Conservation (phyloP, 345 rosid species). For the Pugionium dolabratum region DNA sequence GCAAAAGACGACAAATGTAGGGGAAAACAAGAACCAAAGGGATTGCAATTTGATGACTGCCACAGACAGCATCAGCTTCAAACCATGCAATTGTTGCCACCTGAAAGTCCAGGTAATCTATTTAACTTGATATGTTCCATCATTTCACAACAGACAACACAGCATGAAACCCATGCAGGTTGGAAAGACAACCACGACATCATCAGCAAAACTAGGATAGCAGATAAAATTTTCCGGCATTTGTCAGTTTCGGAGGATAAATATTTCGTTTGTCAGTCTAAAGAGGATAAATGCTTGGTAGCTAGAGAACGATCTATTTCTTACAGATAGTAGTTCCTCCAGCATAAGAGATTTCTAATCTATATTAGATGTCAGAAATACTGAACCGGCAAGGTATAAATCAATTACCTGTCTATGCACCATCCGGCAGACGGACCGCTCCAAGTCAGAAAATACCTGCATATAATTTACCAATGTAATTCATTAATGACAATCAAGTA, state of each 20-base stretch:
- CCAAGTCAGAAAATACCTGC: conserved; percentile 97
- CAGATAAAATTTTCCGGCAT: not conserved
- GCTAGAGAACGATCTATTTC: conserved; percentile 7
- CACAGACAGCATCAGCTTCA: conserved; percentile 97
- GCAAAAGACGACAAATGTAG: conserved; percentile 79
- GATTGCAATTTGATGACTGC: conserved; percentile 88
- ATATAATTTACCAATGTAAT: conserved; percentile 33
- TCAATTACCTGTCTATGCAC: conserved; percentile 77
- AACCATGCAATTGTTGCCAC: conserved; percentile 99
- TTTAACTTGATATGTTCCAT: conserved; percentile 1
- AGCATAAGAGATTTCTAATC: not conserved
- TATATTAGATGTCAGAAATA: conserved; percentile 15
- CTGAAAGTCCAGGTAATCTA: conserved; percentile 47
- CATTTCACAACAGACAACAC: conserved; percentile 8
- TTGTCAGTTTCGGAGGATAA: not conserved
- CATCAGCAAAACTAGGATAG: conserved; percentile 15
- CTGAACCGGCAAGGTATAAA: not conserved
- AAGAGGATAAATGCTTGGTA: not conserved
- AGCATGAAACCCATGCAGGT: not conserved
- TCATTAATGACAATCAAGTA: conserved; percentile 16
- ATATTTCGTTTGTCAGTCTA: not conserved
- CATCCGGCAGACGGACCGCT: conserved; percentile 95
- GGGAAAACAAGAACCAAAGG: conserved; percentile 91
- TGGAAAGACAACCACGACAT: conserved; percentile 9
- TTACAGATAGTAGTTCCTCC: conserved; percentile 18